These are phyloP conservation scores for Pisolithus orientalis DNA, from an alignment of 768 basidiomycete species.

Conservation along the genomic window DNA sequence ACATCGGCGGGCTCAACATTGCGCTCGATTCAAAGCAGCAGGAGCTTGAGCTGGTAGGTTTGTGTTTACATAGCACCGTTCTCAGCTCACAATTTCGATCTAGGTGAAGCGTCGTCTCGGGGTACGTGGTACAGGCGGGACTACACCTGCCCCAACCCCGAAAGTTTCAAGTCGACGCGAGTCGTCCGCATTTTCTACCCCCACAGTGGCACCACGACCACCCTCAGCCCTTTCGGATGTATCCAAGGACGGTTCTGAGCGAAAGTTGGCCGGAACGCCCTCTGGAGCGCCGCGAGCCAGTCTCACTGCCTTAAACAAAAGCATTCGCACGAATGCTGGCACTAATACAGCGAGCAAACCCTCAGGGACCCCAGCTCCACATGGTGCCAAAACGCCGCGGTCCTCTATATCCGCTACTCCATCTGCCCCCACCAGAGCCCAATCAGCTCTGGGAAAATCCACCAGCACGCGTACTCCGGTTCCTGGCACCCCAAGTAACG, in stretches of 20 bases:
- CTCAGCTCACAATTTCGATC: not conserved
- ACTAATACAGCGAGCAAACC: slow-evolving; percentile 19
- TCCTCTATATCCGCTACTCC: slow-evolving; percentile 33
- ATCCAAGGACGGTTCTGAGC: slow-evolving; percentile 31
- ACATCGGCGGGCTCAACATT: slow-evolving; percentile 79
- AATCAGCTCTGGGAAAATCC: slow-evolving; percentile 26
- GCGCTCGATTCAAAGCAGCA: slow-evolving; percentile 93
- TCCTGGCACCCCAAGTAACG: slow-evolving; percentile 1
- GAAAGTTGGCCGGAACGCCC: slow-evolving; percentile 31
- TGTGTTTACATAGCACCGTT: not conserved
- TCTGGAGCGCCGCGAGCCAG: slow-evolving; percentile 22
- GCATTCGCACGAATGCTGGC: slow-evolving; percentile 38
- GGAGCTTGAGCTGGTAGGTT: slow-evolving; percentile 79
- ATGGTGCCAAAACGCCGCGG: slow-evolving; percentile 28
- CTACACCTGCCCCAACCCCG: slow-evolving; percentile 46
- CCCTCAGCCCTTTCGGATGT: slow-evolving; percentile 51
- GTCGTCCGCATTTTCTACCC: slow-evolving; percentile 52
- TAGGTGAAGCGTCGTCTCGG: slow-evolving; percentile 63
- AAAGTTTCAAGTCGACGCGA: slow-evolving; percentile 41
- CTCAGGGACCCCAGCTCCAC: slow-evolving; percentile 49
- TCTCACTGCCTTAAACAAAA: slow-evolving; percentile 41
- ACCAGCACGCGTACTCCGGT: slow-evolving; percentile 12
- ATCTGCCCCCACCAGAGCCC: slow-evolving; percentile 30
- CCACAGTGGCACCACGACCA: slow-evolving; percentile 39
- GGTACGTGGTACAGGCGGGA: slow-evolving; percentile 49